Evolutionary conservation across 2,329 filamentous ascomycete genomes (phyloP).

Genomic region (Colletotrichum tanaceti): DNA sequence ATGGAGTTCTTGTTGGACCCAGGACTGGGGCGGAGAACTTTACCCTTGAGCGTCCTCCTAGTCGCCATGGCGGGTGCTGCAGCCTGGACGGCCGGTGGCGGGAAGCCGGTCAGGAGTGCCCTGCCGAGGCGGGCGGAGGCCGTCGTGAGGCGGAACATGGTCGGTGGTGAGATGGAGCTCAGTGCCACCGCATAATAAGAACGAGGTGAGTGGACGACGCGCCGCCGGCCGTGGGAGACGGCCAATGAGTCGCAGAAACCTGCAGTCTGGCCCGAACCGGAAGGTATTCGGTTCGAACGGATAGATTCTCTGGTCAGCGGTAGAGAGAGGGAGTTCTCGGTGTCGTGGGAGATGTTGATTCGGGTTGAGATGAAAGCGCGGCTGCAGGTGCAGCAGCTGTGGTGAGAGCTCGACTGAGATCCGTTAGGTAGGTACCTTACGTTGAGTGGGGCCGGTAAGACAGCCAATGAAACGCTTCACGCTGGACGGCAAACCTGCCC

Average conservation of each 20-base stretch:
- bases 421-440: conserved; percentile 8
- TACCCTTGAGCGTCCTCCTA: conserved; percentile 17
- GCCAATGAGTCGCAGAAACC: not conserved
- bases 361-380: conserved; percentile 16
- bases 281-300: not conserved
- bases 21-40: not conserved
- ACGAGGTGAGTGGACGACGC: not conserved
- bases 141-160: conserved; percentile 25
- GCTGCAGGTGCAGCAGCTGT: not conserved
- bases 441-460: conserved; percentile 33
- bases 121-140: not conserved
- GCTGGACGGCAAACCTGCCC: conserved; percentile 11
- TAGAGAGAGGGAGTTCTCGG: not conserved
- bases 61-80: not conserved
- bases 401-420: conserved; percentile 13
- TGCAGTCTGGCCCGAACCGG: too few species aligned
- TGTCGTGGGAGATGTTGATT: conserved; percentile 2
- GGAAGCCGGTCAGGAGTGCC: not conserved
- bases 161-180: not conserved
- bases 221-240: not conserved
- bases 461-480: conserved; percentile 24
- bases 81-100: not conserved
- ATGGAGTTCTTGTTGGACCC: not conserved
- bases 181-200: not conserved
- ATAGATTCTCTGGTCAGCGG: not conserved